A percentile compares a stretch with the other conserved stretches of the same genome.
phyloP scores from a whole-genome alignment of 225 moss, liverwort and hornwort genomes.

The Takakia lepidozioides region DNA sequence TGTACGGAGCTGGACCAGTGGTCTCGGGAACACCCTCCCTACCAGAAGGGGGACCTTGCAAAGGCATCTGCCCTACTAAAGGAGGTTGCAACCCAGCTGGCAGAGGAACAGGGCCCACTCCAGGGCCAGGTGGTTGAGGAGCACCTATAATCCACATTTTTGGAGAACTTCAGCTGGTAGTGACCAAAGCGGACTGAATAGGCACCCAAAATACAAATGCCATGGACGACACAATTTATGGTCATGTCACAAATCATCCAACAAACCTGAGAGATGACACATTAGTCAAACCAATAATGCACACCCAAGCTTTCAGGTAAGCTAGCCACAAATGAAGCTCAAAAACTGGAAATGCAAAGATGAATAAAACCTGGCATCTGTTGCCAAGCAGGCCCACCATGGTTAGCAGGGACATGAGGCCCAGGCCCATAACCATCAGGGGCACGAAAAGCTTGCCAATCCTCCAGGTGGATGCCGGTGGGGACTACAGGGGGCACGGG shows the following conservation, averaged over 20 bases:
- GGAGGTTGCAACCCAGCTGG: conserved; percentile 44
- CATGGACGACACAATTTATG: no score
- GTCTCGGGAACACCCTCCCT: conserved; percentile 8
- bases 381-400: conserved; percentile 57
- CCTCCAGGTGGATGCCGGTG: conserved; percentile 61
- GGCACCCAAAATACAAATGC: no score
- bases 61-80: conserved; percentile 45
- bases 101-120: conserved; percentile 23
- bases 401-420: conserved; percentile 17
- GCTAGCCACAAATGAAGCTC: no score
- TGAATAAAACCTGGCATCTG: conserved; percentile 55
- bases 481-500: conserved; percentile 66
- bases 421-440: conserved; percentile 7
- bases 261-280: neutral
- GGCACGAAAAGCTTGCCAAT: conserved; percentile 12
- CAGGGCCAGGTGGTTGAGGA: conserved; percentile 27
- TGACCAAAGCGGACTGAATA: no score
- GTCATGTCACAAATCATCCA: no score
- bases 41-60: conserved; percentile 36
- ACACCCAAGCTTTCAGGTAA: no score
- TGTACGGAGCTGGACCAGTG: conserved; percentile 39
- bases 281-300: neutral
- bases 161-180: no score
- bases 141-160: no score
- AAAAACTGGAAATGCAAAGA: neutral